Evolutionary conservation across 805 yeast genomes (phyloP), one percentile per base, ranked within the genome.

Genomic region (Candida ficus): DNA sequence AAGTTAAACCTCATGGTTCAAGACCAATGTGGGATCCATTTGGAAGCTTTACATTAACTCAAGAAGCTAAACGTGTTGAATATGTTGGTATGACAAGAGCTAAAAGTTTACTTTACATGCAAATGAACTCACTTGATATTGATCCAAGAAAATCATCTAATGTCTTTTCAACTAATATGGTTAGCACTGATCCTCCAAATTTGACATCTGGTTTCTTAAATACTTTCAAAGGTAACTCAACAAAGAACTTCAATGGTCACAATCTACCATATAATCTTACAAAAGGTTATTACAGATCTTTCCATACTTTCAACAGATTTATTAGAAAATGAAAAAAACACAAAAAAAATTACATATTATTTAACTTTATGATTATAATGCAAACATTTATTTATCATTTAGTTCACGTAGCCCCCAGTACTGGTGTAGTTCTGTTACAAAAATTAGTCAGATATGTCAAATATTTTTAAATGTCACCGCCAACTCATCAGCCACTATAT

Each of bases 21-120:
- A 22, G 11, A n/a, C 29, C 40, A 4, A 12, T 27, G 2, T 37
- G 37, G 34, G 36, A 30, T 36, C 27, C 33, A 29, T 18, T 20
- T 17, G 35, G 12, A 3, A 20, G 25, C 10, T 37, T 37, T 12
- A 19, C 11, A 10, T 10, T 23, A 2, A 32, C 41, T 5, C 43
- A 46, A 1, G 62, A 58, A 13, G 68, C 66, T 13, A 62, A 66
- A 13, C 64, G 78, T 35, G 55, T 76, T 11, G 60, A 75, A 14
- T 83, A 81, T 53, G 89, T 83, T 3, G 90, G 80, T 1, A 61
- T 73, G 53, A 82, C 90, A 0, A 66, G 91, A 45, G 84, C 90
- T 0, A 68, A 61, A 36, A 56, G 55, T 19, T 30, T 66, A 16
- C 43, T 69, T 11, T 68, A 67, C 27, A 27, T 50, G 29, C 26